Evolutionary conservation across 768 basidiomycete genomes (phyloP).

Genomic region (Daedaleopsis nitida): DNA sequence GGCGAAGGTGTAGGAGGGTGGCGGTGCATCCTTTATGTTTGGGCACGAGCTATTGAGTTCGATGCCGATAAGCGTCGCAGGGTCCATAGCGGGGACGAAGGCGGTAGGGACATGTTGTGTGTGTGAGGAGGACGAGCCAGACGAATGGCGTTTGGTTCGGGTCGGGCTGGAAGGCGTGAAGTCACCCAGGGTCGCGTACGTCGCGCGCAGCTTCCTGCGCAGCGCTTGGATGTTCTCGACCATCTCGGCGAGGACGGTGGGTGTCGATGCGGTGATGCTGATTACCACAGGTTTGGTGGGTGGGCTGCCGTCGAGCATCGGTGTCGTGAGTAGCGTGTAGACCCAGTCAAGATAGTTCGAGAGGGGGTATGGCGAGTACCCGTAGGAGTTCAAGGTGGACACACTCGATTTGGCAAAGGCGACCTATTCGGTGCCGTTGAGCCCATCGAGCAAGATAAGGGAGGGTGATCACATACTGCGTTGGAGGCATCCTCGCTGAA

Average conservation of each 20-base stretch:
- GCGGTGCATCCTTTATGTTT: constrained; percentile 65
- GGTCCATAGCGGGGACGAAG: constrained; percentile 24
- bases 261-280: constrained; percentile 69
- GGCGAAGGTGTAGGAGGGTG: constrained; percentile 63
- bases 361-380: constrained; percentile 82
- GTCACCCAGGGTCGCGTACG: constrained; percentile 18
- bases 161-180: constrained; percentile 11
- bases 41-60: constrained; percentile 89
- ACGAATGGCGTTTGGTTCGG: constrained; percentile 3
- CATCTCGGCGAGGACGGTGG: constrained; percentile 55
- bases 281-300: constrained; percentile 69
- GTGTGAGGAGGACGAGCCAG: constrained; percentile 18
- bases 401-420: constrained; percentile 51
- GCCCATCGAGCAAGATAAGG: background rate
- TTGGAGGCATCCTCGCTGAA: constrained; percentile 68
- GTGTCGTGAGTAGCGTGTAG: constrained; percentile 45
- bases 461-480: constrained; percentile 45
- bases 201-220: constrained; percentile 39
- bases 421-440: constrained; percentile 45
- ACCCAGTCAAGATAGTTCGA: constrained; percentile 68
- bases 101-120: constrained; percentile 28
- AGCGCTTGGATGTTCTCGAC: constrained; percentile 61
- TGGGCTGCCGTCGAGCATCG: constrained; percentile 27
- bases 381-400: constrained; percentile 83
- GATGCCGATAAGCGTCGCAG: constrained; percentile 53